These are phyloP conservation scores for Taphrina populina DNA, from an alignment of 1,139 yeast genomes.

Conservation along the genomic window DNA sequence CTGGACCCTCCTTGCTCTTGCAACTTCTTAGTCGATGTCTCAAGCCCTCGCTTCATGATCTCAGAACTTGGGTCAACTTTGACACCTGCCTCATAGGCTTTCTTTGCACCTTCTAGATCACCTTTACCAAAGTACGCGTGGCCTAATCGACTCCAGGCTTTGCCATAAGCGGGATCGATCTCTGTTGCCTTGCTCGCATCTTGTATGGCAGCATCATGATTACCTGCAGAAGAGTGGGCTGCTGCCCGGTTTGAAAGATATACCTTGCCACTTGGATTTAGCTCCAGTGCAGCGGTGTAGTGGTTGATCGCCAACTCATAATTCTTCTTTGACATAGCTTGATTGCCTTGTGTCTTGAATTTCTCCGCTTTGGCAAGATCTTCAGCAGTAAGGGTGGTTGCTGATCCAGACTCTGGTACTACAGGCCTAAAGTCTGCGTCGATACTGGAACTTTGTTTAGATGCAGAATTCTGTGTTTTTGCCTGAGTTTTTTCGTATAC, in stretches of 20 bases:
- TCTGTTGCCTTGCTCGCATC: conserved; percentile 83
- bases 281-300: conserved; percentile 77
- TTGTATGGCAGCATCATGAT: conserved; percentile 72
- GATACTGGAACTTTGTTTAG: conserved; percentile 6
- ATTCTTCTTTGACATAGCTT: conserved; percentile 79
- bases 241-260: conserved; percentile 96
- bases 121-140: conserved; percentile 89
- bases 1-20: conserved; percentile 54
- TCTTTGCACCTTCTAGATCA: conserved; percentile 81
- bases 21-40: conserved; percentile 83
- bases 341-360: conserved; percentile 85
- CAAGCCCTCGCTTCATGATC: conserved; percentile 90
- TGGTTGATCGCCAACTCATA: conserved; percentile 68
- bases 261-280: conserved; percentile 72
- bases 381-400: conserved; percentile 32
- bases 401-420: conserved; percentile 20
- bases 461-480: conserved; percentile 40
- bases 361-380: conserved; percentile 37
- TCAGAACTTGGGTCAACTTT: conserved; percentile 87
- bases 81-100: conserved; percentile 84
- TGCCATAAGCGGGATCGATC: conserved; percentile 75
- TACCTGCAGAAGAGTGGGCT: conserved; percentile 76
- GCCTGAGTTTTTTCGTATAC: conserved; percentile 42
- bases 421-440: conserved; percentile 41
- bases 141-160: conserved; percentile 94